Evolutionary conservation across 192 early-diverging fungal species (phyloP).

Genomic region (Linnemannia exigua): DNA sequence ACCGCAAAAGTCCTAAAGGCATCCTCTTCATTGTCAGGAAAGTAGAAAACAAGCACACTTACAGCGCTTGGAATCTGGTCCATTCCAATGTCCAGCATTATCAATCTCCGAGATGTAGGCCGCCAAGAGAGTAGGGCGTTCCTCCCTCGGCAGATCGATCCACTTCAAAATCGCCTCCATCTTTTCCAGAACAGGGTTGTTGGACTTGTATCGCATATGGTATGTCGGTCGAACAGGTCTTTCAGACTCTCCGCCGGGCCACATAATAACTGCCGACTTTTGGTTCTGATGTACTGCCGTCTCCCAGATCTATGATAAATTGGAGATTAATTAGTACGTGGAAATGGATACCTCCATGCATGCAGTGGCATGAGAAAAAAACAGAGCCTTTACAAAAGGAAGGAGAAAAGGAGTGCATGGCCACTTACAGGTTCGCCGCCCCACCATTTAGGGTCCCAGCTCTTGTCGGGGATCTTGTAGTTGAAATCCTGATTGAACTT

Average conservation of each 20-base stretch:
- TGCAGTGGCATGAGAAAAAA: constrained; percentile 7
- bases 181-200: constrained; percentile 64
- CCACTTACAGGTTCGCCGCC: constrained; percentile 83
- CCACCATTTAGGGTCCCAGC: constrained; percentile 86
- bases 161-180: constrained; percentile 76
- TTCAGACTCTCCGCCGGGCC: constrained; percentile 85
- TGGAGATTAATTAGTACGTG: constrained; percentile 7
- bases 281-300: constrained; percentile 83
- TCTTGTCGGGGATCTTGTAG: constrained; percentile 77
- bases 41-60: constrained; percentile 67
- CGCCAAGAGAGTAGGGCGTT: constrained; percentile 81
- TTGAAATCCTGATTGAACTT: constrained; percentile 78
- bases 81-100: constrained; percentile 78
- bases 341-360: neutral
- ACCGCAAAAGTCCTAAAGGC: neutral
- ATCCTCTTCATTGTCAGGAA: constrained; percentile 49
- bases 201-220: constrained; percentile 65
- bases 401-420: neutral
- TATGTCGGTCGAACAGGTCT: constrained; percentile 74
- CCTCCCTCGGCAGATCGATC: constrained; percentile 79
- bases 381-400: neutral
- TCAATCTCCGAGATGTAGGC: constrained; percentile 90
- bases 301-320: constrained; percentile 79
- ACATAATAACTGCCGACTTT: constrained; percentile 85
- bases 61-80: constrained; percentile 77